Percentiles rank a stretch among this genome's conserved stretches.
Evolutionary conservation across 345 rosid genomes (phyloP).

Genomic region (Carallia pectinifolia): DNA sequence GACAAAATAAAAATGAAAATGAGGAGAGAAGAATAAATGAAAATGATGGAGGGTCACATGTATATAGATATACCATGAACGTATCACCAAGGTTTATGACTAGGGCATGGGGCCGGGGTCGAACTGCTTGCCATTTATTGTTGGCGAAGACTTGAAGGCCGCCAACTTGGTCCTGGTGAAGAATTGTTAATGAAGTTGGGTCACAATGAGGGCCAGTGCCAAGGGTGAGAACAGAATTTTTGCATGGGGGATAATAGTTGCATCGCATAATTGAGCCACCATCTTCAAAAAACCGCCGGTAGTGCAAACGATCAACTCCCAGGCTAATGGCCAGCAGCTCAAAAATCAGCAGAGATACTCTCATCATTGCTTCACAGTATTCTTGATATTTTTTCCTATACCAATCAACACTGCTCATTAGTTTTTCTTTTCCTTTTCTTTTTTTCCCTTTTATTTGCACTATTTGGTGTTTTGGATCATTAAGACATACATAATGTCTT

Average conservation of each 20-base stretch:
- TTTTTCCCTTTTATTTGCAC: too few species aligned
- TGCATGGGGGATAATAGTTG: slow-evolving; percentile 69
- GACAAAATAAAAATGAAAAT: not conserved
- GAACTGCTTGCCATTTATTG: slow-evolving; percentile 57
- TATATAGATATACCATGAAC: slow-evolving; percentile 50
- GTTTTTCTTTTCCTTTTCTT: too few species aligned
- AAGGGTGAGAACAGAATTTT: slow-evolving; percentile 46
- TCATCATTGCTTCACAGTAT: slow-evolving; percentile 50
- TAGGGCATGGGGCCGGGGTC: slow-evolving; percentile 55
- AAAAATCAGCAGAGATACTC: slow-evolving; percentile 34
- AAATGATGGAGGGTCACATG: too few species aligned
- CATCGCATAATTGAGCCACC: slow-evolving; percentile 61
- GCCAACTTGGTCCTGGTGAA: slow-evolving; percentile 78
- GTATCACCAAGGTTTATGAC: slow-evolving; percentile 84
- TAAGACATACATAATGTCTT: too few species aligned
- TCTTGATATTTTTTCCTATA: slow-evolving; percentile 48
- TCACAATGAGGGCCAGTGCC: slow-evolving; percentile 94
- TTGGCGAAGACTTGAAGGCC: slow-evolving; percentile 70
- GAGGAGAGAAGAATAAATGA: not conserved
- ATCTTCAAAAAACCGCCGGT: slow-evolving; percentile 46
- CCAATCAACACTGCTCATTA: not conserved
- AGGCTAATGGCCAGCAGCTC: slow-evolving; percentile 53
- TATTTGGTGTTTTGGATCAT: too few species aligned
- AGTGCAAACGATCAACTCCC: slow-evolving; percentile 41
- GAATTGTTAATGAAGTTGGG: slow-evolving; percentile 77